Conservation (phyloP, 768 basidiomycete species). For the Phylloporus scabripes region DNA sequence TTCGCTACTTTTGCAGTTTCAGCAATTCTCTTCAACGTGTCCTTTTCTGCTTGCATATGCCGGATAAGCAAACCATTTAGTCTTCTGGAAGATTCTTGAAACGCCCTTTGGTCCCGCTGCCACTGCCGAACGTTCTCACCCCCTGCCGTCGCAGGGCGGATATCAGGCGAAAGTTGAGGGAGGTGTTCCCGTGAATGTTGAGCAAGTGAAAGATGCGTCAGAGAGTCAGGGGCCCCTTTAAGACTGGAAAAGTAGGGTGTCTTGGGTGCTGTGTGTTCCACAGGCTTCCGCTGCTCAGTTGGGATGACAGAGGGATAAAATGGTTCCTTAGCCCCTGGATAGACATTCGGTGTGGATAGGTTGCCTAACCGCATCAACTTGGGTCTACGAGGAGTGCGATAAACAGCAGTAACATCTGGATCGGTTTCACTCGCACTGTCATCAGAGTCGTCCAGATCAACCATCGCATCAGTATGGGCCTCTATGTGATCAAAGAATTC, state of each 20-base stretch:
- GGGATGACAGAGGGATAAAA: slow-evolving; percentile 30
- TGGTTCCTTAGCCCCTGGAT: slow-evolving; percentile 36
- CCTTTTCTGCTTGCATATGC: slow-evolving; percentile 81
- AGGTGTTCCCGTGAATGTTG: slow-evolving; percentile 43
- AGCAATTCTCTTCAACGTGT: slow-evolving; percentile 73
- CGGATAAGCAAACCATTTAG: slow-evolving; percentile 76
- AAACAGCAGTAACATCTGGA: slow-evolving; percentile 31
- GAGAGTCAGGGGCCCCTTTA: slow-evolving; percentile 30
- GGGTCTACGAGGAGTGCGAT: slow-evolving; percentile 29
- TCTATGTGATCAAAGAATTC: slow-evolving; percentile 76
- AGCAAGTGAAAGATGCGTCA: slow-evolving; percentile 29
- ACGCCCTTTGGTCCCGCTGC: slow-evolving; percentile 30
- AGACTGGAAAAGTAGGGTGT: slow-evolving; percentile 45
- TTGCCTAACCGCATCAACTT: slow-evolving; percentile 62
- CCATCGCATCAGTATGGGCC: slow-evolving; percentile 64
- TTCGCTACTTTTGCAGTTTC: slow-evolving; percentile 35
- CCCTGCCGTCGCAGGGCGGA: slow-evolving; percentile 14
- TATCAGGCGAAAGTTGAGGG: slow-evolving; percentile 11
- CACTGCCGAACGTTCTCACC: slow-evolving; percentile 25
- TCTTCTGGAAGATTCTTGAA: slow-evolving; percentile 55
- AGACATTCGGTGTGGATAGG: slow-evolving; percentile 62
- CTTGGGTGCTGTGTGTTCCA: slow-evolving; percentile 45
- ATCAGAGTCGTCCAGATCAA: slow-evolving; percentile 61
- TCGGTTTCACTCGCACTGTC: slow-evolving; percentile 38
- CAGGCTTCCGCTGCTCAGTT: slow-evolving; percentile 41